Evolutionary conservation across 139 green algal genomes (phyloP).

Genomic region (Chlorella sp.): DNA sequence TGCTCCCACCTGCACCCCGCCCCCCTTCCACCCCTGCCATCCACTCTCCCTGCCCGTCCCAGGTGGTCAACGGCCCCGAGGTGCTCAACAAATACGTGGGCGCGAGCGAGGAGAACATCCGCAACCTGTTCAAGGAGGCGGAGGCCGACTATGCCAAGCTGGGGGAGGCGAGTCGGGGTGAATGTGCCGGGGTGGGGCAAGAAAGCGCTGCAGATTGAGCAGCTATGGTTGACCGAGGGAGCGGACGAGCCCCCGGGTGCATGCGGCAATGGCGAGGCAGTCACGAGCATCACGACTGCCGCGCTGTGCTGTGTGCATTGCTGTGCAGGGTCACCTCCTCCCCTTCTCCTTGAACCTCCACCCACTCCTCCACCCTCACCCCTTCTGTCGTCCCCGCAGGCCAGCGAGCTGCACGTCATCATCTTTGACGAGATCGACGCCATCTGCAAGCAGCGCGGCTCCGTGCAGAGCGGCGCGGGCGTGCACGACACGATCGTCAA

Average conservation of each 20-base stretch:
- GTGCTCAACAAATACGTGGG: conserved; percentile 96
- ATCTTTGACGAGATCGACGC: conserved; percentile 99
- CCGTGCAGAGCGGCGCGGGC: conserved; percentile 65
- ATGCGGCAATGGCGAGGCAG: too few species aligned
- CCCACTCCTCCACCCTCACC: background rate
- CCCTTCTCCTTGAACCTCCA: background rate
- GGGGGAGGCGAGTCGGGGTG: conserved; percentile 71
- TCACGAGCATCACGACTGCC: too few species aligned
- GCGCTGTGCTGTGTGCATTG: too few species aligned
- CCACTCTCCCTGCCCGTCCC: too few species aligned
- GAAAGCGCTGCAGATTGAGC: too few species aligned
- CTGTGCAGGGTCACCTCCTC: too few species aligned
- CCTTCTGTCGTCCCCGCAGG: background rate
- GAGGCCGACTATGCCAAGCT: conserved; percentile 79
- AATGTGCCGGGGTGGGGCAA: too few species aligned
- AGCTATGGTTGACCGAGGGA: too few species aligned
- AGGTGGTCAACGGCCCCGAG: conserved; percentile 60
- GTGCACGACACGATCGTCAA: conserved; percentile 99
- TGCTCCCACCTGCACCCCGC: too few species aligned
- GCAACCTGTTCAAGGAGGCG: conserved; percentile 95
- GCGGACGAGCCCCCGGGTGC: too few species aligned
- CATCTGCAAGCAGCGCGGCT: conserved; percentile 87
- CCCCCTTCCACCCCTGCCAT: background rate
- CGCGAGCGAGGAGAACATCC: conserved; percentile 96
- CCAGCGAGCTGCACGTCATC: conserved; percentile 98